Conservation (phyloP, 257 asterid genomes). For the Petunia secreta region DNA sequence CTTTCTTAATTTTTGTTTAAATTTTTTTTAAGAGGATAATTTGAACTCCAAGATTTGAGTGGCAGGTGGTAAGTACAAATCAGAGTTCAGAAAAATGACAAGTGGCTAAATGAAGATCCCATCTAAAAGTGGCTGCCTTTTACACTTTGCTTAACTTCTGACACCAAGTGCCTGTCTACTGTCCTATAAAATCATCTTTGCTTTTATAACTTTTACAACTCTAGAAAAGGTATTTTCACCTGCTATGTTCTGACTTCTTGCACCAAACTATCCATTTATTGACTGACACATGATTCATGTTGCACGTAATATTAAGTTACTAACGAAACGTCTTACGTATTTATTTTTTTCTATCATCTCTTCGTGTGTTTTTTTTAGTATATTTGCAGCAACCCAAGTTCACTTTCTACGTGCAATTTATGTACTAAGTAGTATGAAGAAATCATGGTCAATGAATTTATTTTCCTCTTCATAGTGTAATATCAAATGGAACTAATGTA, state of each 20-base stretch:
- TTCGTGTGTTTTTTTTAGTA: too few relatives aligned
- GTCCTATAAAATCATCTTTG: slow-evolving; percentile 14
- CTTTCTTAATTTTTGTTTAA: too few relatives aligned
- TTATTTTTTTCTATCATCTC: too few relatives aligned
- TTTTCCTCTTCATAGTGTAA: too few relatives aligned
- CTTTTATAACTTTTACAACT: neutral
- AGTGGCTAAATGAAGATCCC: slow-evolving; percentile 31
- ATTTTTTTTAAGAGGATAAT: too few relatives aligned
- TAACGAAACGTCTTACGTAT: too few relatives aligned
- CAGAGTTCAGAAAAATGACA: slow-evolving; percentile 31
- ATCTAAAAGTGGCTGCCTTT: slow-evolving; percentile 15
- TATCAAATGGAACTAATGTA: too few relatives aligned
- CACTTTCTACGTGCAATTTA: too few relatives aligned
- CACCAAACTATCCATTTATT: neutral
- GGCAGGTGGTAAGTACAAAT: slow-evolving; percentile 33
- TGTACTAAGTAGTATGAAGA: too few relatives aligned
- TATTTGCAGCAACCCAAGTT: too few relatives aligned
- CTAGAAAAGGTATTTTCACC: neutral
- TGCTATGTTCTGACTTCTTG: neutral
- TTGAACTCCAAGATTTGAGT: slow-evolving; percentile 15
- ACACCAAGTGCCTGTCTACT: slow-evolving; percentile 17
- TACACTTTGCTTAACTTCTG: slow-evolving; percentile 20
- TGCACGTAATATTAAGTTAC: neutral
- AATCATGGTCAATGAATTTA: too few relatives aligned
- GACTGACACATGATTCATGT: neutral